Conservation (phyloP, 768 basidiomycete genomes). For the Paxillus ammoniavirescens region DNA sequence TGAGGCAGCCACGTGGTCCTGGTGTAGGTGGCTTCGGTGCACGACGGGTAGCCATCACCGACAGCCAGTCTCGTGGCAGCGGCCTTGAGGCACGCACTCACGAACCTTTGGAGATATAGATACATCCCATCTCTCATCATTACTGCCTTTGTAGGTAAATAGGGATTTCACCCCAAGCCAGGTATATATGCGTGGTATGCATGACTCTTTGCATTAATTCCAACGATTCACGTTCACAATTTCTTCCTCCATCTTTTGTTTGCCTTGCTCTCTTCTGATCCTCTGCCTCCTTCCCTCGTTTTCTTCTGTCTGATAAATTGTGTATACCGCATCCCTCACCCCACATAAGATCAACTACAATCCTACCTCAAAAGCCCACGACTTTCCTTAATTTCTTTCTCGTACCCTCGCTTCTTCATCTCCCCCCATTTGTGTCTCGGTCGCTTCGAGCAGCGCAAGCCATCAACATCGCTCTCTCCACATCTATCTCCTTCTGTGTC, state of each 20-base stretch:
- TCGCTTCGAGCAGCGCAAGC: neutral
- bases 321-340: conserved; percentile 29
- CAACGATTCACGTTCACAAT: conserved; percentile 12
- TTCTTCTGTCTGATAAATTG: conserved; percentile 15
- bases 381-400: conserved; percentile 6
- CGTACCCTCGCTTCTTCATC: neutral
- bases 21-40: conserved; percentile 71
- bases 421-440: neutral
- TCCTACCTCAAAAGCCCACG: neutral
- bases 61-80: conserved; percentile 49
- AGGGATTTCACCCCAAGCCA: conserved; percentile 13
- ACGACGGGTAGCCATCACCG: conserved; percentile 41
- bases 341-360: conserved; percentile 13
- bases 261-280: conserved; percentile 16
- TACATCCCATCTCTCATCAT: neutral
- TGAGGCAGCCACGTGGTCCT: conserved; percentile 85
- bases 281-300: conserved; percentile 7
- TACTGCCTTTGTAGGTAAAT: conserved; percentile 14
- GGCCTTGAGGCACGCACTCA: conserved; percentile 84
- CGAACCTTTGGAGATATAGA: conserved; percentile 82
- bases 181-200: conserved; percentile 27
- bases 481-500: conserved; percentile 1
- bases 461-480: neutral
- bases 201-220: conserved; percentile 24
- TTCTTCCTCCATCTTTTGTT: conserved; percentile 5